A percentile compares a stretch with the other conserved stretches of the same genome.
Evolutionary conservation across 148 eudicot species (phyloP).

Genomic region (Amaranthus cruentus): DNA sequence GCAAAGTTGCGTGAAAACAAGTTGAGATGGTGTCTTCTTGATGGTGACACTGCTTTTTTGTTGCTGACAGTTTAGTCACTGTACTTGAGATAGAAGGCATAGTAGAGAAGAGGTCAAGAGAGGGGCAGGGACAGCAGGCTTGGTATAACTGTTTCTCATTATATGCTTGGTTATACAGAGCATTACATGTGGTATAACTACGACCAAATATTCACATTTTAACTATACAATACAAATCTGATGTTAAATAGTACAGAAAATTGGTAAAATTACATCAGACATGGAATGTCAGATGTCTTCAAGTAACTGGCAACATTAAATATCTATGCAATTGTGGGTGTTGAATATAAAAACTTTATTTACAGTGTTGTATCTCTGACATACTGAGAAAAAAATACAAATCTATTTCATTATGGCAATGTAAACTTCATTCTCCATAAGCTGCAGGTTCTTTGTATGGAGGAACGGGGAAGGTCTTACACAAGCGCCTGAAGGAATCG

Average conservation of each 20-base stretch:
- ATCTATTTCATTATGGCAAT: not conserved
- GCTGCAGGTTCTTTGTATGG: constrained; percentile 24
- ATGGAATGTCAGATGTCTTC: not conserved
- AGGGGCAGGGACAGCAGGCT: not conserved
- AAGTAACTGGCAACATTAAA: constrained; percentile 6
- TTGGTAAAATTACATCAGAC: not conserved
- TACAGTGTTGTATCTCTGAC: constrained; percentile 11
- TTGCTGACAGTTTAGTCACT: not conserved
- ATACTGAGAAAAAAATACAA: not conserved
- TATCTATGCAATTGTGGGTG: not conserved
- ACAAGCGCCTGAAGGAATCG: constrained; percentile 41
- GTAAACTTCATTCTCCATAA: not conserved
- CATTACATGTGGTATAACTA: not conserved
- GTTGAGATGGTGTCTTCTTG: not conserved
- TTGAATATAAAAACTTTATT: not conserved
- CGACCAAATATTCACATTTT: not conserved
- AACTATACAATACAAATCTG: not conserved
- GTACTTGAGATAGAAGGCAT: not conserved
- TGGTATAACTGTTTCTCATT: not conserved
- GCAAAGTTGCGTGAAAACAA: too few relatives aligned
- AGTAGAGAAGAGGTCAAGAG: not conserved
- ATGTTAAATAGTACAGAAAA: not conserved
- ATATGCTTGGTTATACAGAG: not conserved
- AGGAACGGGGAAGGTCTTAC: constrained; percentile 42
- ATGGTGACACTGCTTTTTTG: not conserved